A percentile compares a stretch with the other conserved stretches of the same genome.
phyloP scores from a whole-genome alignment of 495 filamentous ascomycete genomes.

The Amphirosellinia nigrospora region DNA sequence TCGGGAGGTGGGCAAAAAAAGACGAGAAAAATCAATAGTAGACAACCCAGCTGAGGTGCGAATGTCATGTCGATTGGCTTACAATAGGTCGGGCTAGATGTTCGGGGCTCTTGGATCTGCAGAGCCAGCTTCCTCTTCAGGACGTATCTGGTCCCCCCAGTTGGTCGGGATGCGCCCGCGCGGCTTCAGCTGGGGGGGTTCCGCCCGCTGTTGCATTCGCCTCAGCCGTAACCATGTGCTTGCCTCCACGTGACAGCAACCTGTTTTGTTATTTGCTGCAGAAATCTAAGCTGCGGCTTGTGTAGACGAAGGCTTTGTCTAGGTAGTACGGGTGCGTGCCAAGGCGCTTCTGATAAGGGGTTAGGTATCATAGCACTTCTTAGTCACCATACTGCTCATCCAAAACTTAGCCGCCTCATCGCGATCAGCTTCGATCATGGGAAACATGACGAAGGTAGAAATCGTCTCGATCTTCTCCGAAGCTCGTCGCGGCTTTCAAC shows the following conservation, averaged over 20 bases:
- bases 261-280: constrained; percentile 3
- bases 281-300: no score
- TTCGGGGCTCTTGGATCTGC: neutral
- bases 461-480: no score
- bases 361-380: no score
- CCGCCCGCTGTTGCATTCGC: constrained; percentile 1
- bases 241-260: constrained; percentile 14
- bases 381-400: no score
- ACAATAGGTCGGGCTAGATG: constrained; percentile 14
- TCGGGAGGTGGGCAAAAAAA: neutral
- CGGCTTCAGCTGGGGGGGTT: neutral
- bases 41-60: neutral
- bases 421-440: no score
- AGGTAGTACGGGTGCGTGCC: no score
- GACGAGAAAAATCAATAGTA: neutral
- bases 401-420: no score
- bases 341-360: no score
- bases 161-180: neutral
- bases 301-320: no score
- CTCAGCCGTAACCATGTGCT: constrained; percentile 2
- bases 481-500: no score
- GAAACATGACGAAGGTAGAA: no score
- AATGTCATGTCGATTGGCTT: constrained; percentile 3
- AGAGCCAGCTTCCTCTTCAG: constrained; percentile 19
- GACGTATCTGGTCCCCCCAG: neutral